Evolutionary conservation across 495 filamentous ascomycete genomes (phyloP).

Genomic region (Letharia columbiana): DNA sequence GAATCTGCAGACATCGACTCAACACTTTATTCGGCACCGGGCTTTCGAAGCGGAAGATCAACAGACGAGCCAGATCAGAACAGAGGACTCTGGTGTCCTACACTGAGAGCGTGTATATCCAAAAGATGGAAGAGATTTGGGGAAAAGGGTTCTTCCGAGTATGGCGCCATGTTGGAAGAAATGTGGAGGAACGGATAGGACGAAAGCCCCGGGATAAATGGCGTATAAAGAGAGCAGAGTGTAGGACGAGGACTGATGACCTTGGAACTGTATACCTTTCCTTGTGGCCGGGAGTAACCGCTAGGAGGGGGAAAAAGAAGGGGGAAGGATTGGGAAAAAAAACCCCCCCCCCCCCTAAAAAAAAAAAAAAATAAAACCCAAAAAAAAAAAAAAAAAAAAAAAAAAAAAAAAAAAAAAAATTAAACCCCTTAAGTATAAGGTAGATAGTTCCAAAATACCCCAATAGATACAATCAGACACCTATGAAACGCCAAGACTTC

Average conservation of each 20-base stretch:
- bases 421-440: no score
- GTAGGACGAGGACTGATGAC: not conserved
- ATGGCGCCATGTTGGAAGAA: not conserved
- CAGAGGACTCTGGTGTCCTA: not conserved
- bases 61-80: slow-evolving; percentile 20
- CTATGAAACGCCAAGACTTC: not conserved
- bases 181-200: not conserved
- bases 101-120: slow-evolving; percentile 21
- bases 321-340: no score
- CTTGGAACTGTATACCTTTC: no score
- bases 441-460: not conserved
- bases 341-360: no score
- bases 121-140: slow-evolving; percentile 26
- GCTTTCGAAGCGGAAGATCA: slow-evolving; percentile 27
- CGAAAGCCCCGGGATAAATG: not conserved
- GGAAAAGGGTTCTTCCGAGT: slow-evolving; percentile 20
- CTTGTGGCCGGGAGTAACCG: no score
- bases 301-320: no score
- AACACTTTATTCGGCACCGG: slow-evolving; percentile 40
- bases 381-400: no score
- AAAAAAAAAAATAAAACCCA: no score
- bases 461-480: not conserved
- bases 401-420: no score
- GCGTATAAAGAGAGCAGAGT: not conserved
- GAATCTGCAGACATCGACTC: slow-evolving; percentile 42